A percentile compares a stretch with the other conserved stretches of the same genome.
phyloP scores from a whole-genome alignment of 2,329 filamentous ascomycete genomes.

The Clonostachys sp. region DNA sequence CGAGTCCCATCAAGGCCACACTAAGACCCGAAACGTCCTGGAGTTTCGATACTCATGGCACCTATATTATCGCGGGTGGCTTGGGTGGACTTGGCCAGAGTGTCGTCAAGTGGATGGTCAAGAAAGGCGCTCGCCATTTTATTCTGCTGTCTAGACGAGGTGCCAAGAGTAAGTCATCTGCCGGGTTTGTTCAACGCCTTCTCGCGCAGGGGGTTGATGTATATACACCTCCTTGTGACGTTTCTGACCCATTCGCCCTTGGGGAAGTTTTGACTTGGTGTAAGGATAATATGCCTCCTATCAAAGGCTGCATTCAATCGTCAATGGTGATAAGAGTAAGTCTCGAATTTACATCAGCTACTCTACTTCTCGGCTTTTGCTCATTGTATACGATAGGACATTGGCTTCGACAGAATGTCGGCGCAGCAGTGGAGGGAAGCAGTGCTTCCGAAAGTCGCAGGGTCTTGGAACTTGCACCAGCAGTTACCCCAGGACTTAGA shows the following conservation, averaged over 20 bases:
- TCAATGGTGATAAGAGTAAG: no score
- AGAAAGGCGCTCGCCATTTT: conserved; percentile 18
- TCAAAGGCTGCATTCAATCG: no score
- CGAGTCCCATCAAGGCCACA: background rate
- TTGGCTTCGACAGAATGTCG: conserved; percentile 14
- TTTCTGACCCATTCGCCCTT: no score
- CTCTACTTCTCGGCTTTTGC: no score
- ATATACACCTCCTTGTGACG: no score
- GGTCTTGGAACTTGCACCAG: conserved; percentile 17
- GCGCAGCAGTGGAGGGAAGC: conserved; percentile 12
- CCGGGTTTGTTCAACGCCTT: no score
- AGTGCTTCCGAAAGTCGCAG: conserved; percentile 21
- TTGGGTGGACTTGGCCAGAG: conserved; percentile 10
- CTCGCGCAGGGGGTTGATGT: no score
- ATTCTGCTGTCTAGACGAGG: conserved; percentile 8
- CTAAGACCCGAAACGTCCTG: background rate
- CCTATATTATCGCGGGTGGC: conserved; percentile 13
- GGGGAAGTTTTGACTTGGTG: no score
- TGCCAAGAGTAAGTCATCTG: background rate
- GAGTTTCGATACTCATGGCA: background rate
- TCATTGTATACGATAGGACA: no score
- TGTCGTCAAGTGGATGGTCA: conserved; percentile 9
- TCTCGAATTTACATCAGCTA: no score
- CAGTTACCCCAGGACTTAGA: conserved; percentile 13
- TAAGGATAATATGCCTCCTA: no score